A percentile compares a stretch with the other conserved stretches of the same genome.
These are phyloP conservation scores for Trichoderma harzianum DNA, from an alignment of 2,329 filamentous ascomycete genomes.

Conservation along the genomic window DNA sequence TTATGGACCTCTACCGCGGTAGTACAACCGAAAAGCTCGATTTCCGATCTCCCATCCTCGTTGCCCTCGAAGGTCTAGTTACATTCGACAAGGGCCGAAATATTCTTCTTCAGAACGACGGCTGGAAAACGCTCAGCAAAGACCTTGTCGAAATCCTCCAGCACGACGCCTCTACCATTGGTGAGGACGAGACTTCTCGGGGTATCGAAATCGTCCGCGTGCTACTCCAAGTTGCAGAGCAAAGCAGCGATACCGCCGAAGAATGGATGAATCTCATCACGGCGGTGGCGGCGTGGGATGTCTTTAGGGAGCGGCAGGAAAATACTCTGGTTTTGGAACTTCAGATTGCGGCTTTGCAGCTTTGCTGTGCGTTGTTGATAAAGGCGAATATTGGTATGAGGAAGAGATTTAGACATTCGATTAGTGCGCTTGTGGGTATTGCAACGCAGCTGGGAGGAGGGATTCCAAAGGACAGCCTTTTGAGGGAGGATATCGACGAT, in stretches of 20 bases:
- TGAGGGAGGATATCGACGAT: slow-evolving; percentile 46
- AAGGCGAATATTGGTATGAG: slow-evolving; percentile 45
- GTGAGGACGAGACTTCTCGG: slow-evolving; percentile 37
- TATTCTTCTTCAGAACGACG: slow-evolving; percentile 48
- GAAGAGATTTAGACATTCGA: slow-evolving; percentile 51
- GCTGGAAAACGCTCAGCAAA: slow-evolving; percentile 50
- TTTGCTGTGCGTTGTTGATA: slow-evolving; percentile 51
- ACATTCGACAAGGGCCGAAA: slow-evolving; percentile 45
- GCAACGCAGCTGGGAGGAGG: slow-evolving; percentile 39
- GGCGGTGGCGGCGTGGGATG: slow-evolving; percentile 46
- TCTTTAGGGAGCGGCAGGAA: slow-evolving; percentile 31
- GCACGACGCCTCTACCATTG: slow-evolving; percentile 24
- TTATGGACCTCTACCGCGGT: slow-evolving; percentile 57
- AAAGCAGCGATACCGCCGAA: slow-evolving; percentile 44
- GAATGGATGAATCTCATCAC: slow-evolving; percentile 57
- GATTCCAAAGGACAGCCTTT: slow-evolving; percentile 29
- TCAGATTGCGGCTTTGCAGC: slow-evolving; percentile 52
- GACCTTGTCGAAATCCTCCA: slow-evolving; percentile 49
- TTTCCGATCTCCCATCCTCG: slow-evolving; percentile 55
- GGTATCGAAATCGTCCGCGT: slow-evolving; percentile 56
- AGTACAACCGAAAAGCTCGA: slow-evolving; percentile 41
- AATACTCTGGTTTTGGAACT: slow-evolving; percentile 42
- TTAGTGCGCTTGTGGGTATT: slow-evolving; percentile 48
- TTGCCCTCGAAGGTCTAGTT: slow-evolving; percentile 58
- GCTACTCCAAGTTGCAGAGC: slow-evolving; percentile 51